Evolutionary conservation across 2,329 filamentous ascomycete genomes (phyloP).

Genomic region (Endoconidiophora polonica): DNA sequence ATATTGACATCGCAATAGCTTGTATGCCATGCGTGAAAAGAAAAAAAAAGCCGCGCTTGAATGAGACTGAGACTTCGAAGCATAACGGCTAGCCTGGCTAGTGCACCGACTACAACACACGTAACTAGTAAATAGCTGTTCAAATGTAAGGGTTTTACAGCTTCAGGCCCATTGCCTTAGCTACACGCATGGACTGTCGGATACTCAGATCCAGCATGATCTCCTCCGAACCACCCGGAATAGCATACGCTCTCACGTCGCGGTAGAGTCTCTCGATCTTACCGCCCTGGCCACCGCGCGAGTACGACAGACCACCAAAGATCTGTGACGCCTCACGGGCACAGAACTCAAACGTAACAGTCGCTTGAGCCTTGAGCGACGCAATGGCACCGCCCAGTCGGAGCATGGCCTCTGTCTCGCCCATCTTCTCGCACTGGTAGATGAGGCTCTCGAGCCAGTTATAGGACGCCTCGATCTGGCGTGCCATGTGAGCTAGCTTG

Average conservation of each 20-base stretch:
- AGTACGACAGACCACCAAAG: conserved; percentile 87
- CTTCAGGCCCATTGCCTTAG: conserved; percentile 91
- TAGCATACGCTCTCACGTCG: conserved; percentile 89
- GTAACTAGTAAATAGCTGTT: too few species aligned
- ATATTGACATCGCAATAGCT: too few species aligned
- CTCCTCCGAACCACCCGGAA: conserved; percentile 90
- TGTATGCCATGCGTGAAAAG: too few species aligned
- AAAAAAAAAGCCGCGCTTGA: too few species aligned
- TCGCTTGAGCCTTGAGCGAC: conserved; percentile 82
- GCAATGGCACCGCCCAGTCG: conserved; percentile 90
- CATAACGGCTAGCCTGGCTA: too few species aligned
- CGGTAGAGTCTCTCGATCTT: conserved; percentile 92
- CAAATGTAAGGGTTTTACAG: conserved; percentile 34
- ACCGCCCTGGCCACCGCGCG: conserved; percentile 78
- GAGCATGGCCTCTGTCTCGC: conserved; percentile 87
- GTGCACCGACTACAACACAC: too few species aligned
- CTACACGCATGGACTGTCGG: conserved; percentile 73
- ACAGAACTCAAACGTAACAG: conserved; percentile 93
- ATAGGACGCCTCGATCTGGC: conserved; percentile 93
- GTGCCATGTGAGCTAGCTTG: conserved; percentile 95
- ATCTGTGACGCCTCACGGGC: conserved; percentile 93
- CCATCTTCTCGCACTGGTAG: conserved; percentile 86
- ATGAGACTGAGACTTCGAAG: too few species aligned
- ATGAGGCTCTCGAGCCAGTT: conserved; percentile 93
- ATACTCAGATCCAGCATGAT: conserved; percentile 98